Evolutionary conservation across 371 early-diverging fungal genomes (phyloP), one percentile per base, ranked within the genome.

Genomic region (Scutellospora calospora): DNA sequence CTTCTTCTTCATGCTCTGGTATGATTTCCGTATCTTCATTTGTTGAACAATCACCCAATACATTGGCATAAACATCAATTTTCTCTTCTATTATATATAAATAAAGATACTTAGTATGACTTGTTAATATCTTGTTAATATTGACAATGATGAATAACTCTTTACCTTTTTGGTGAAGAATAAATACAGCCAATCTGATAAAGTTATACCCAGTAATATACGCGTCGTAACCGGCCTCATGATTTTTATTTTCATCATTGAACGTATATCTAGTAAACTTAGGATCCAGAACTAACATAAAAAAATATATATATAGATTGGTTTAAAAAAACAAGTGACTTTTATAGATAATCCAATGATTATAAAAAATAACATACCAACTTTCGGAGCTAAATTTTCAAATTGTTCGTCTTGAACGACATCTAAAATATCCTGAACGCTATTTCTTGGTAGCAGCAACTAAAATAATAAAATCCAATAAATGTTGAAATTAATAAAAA

Each of bases 191-290:
- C 35, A 86, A 87, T 51, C 74, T 85, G 20, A 88, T 75, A 82
- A 93, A 90, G 3, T 89, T 86, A n/a, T 87, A 82, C 14, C 98
- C 98, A 8, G 98, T 97, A 77, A 93, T 87, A 73, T 92, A 97
- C 0, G 97, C 94, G 82, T 97, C 98, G 81, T 92, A 97, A 2
- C 96, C 98, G 22, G 98, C 98, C 83, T 97, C 97, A 83, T 97
- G 98, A 52, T 90, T 88, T 78, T 83, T 60, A n/a, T 79, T 52
- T 60, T 27, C 59, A 78, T 83, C 80, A 45, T 79, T 79, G 0
- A 79, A 54, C 4, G 38, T 79, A 16, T 79, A 79, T 27, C 29
- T 22, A 27, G 45, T 69, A n/a, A 79, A 79, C 25, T 20, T 57
- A 29, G 80, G 80, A 38, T 78, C 54, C 41, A 55, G n/a, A 20